phyloP scores from a whole-genome alignment of 176 grass and related monocot species.

The Ampelocalamus luodianensis region DNA sequence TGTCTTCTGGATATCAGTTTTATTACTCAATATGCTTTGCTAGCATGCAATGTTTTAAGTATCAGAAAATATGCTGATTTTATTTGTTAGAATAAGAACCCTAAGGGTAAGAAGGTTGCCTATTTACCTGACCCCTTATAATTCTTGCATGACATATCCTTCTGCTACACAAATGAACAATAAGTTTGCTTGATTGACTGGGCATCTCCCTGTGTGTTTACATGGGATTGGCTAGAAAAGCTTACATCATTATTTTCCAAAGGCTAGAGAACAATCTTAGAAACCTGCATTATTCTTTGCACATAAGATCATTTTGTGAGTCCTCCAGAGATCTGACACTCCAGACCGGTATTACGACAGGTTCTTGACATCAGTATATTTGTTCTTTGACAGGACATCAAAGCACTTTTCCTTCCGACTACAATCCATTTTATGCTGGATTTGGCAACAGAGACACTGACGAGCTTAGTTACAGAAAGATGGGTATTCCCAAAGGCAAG shows the following conservation, averaged over 20 bases:
- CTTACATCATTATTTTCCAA: not conserved
- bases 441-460: constrained; percentile 99
- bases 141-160: constrained; percentile 17
- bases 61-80: not conserved
- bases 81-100: not conserved
- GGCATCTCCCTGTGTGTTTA: not conserved
- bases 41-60: not conserved
- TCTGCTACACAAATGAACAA: constrained; percentile 6
- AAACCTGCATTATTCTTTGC: constrained; percentile 4
- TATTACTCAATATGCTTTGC: not conserved
- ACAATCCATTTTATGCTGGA: constrained; percentile 99
- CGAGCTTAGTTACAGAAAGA: constrained; percentile 93
- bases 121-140: not conserved
- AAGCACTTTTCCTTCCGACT: constrained; percentile 89
- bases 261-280: not conserved
- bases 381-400: constrained; percentile 82
- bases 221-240: not conserved
- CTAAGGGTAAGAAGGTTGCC: not conserved
- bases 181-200: constrained; percentile 23
- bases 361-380: constrained; percentile 21
- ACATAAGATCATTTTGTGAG: not conserved
- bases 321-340: constrained; percentile 2
- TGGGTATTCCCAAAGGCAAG: constrained; percentile 97
- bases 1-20: not conserved
- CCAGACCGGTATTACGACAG: not conserved